A percentile compares a stretch with the other conserved stretches of the same genome.
Evolutionary conservation across 805 yeast species (phyloP).

Genomic region (Tetrapisispora arboricola): DNA sequence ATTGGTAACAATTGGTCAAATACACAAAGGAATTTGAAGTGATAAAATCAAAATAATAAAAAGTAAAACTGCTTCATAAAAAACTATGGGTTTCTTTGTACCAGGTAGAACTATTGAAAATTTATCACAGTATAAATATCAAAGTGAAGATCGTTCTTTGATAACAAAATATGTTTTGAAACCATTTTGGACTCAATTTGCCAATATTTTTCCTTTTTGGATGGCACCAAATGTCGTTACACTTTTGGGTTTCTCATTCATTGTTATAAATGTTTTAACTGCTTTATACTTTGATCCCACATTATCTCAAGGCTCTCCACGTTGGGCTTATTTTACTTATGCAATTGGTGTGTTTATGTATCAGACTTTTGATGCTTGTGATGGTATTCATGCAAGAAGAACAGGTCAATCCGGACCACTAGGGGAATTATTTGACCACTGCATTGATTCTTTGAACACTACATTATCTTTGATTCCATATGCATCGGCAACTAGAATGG

Average conservation of each 20-base stretch:
- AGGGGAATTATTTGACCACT: slow-evolving; percentile 92
- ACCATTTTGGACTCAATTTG: slow-evolving; percentile 73
- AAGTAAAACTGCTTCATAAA: too few relatives aligned
- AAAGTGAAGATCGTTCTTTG: slow-evolving; percentile 73
- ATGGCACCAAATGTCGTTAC: slow-evolving; percentile 94
- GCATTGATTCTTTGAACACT: slow-evolving; percentile 68
- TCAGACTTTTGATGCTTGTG: slow-evolving; percentile 95
- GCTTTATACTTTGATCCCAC: slow-evolving; percentile 69
- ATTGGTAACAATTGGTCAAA: too few relatives aligned
- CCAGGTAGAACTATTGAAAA: slow-evolving; percentile 42
- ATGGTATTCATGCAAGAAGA: slow-evolving; percentile 90
- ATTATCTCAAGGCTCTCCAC: slow-evolving; percentile 50
- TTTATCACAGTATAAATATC: slow-evolving; percentile 50
- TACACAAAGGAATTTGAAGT: too few relatives aligned
- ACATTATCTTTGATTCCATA: slow-evolving; percentile 69
- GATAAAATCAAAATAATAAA: too few relatives aligned
- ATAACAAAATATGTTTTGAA: slow-evolving; percentile 69
- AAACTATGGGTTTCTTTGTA: slow-evolving; percentile 65
- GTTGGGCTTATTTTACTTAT: slow-evolving; percentile 69
- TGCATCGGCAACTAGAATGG: slow-evolving; percentile 66
- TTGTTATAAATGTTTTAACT: slow-evolving; percentile 51
- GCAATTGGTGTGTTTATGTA: slow-evolving; percentile 81
- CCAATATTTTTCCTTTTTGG: slow-evolving; percentile 64
- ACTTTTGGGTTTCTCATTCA: slow-evolving; percentile 63
- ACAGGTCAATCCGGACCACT: slow-evolving; percentile 94